Percentiles rank a stretch among this genome's conserved stretches.
phyloP scores from a whole-genome alignment of 164 flowering plant species.

The Amborella trichopoda region DNA sequence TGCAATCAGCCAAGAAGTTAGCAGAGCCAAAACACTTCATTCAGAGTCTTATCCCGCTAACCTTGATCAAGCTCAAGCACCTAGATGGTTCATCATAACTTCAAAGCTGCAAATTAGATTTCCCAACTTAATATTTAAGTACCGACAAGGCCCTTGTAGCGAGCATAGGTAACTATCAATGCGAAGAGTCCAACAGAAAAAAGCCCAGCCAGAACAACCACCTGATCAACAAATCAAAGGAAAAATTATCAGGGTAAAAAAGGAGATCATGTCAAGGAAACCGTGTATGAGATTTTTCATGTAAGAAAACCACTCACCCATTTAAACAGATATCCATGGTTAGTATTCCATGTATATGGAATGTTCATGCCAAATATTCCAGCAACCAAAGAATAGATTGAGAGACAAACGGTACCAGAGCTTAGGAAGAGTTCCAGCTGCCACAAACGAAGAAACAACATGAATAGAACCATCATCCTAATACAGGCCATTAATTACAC shows the following conservation, averaged over 20 bases:
- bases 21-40: too few species aligned
- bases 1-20: too few species aligned
- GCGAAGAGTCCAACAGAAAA: constrained; percentile 24
- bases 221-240: constrained; percentile 23
- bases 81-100: too few species aligned
- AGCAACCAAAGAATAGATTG: constrained; percentile 73
- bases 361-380: constrained; percentile 94
- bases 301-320: constrained; percentile 42
- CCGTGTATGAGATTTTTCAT: neutral
- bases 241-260: neutral
- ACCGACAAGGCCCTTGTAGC: constrained; percentile 52
- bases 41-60: too few species aligned
- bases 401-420: constrained; percentile 72
- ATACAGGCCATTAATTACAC: too few species aligned
- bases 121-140: too few species aligned
- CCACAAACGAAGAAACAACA: too few species aligned
- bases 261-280: neutral
- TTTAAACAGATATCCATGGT: constrained; percentile 68
- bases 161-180: constrained; percentile 36
- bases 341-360: constrained; percentile 70
- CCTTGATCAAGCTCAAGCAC: too few species aligned
- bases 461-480: too few species aligned
- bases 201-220: constrained; percentile 34
- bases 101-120: too few species aligned
- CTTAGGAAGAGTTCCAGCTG: constrained; percentile 89